A percentile compares a stretch with the other conserved stretches of the same genome.
Conservation (phyloP, 306 rosid genomes). For the Lathyrus tuberosus region DNA sequence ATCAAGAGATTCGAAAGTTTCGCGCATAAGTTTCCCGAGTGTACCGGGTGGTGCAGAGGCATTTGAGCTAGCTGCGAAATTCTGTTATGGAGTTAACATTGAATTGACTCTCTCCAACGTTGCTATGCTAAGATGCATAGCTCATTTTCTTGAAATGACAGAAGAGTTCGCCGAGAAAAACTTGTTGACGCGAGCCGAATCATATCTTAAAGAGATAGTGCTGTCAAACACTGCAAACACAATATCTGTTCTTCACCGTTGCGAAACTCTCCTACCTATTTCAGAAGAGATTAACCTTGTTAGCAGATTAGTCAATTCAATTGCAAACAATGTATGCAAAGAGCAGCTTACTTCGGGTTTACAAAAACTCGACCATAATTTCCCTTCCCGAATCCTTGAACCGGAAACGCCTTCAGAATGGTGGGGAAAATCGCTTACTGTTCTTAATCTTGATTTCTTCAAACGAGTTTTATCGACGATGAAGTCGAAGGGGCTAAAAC, state of each 20-base stretch:
- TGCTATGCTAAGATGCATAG: constrained; percentile 73
- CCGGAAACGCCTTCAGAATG: constrained; percentile 91
- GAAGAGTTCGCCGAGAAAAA: constrained; percentile 83
- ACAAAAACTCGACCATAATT: constrained; percentile 80
- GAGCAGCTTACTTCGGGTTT: constrained; percentile 92
- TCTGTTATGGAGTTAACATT: constrained; percentile 77
- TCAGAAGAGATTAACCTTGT: constrained; percentile 82
- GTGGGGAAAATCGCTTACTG: constrained; percentile 87
- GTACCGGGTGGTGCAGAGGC: constrained; percentile 93
- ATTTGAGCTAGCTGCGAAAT: constrained; percentile 88
- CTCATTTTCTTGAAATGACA: constrained; percentile 87
- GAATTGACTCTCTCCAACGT: constrained; percentile 80
- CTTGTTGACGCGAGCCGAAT: constrained; percentile 67
- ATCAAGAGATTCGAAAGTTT: constrained; percentile 79
- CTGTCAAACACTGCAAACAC: constrained; percentile 69
- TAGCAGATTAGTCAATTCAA: constrained; percentile 74
- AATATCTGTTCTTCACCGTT: constrained; percentile 85
- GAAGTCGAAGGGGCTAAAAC: constrained; percentile 90
- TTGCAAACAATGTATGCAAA: constrained; percentile 88
- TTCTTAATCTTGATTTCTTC: constrained; percentile 80
- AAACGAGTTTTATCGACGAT: constrained; percentile 75
- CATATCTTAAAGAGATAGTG: constrained; percentile 68
- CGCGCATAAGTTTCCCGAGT: constrained; percentile 56
- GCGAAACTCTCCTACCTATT: constrained; percentile 73
- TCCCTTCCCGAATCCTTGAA: constrained; percentile 62